phyloP scores from a whole-genome alignment of 2,329 filamentous ascomycete genomes.

The Sporothrix protearum region DNA sequence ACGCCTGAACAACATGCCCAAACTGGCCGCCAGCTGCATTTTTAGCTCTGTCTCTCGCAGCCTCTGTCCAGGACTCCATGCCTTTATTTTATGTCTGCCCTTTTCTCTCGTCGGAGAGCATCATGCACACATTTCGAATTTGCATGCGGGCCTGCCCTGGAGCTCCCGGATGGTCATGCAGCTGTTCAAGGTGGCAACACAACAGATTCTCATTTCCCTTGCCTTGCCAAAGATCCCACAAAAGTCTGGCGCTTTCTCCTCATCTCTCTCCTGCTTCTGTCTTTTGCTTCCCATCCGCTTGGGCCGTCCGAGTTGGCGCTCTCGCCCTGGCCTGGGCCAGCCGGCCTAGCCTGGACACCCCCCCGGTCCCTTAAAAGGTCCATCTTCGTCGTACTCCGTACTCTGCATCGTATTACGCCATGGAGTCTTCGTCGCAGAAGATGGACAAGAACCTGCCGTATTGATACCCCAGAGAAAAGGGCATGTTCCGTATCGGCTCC shows the following conservation, averaged over 20 bases:
- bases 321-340: conserved; percentile 1
- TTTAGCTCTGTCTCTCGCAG: background rate
- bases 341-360: background rate
- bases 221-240: background rate
- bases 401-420: background rate
- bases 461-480: background rate
- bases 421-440: background rate
- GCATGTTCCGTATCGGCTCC: background rate
- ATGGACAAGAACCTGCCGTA: background rate
- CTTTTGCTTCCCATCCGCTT: background rate
- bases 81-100: background rate
- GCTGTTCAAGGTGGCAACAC: background rate
- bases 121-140: background rate
- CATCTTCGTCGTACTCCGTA: too few species aligned
- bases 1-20: background rate
- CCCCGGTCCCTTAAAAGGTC: background rate
- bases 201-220: background rate
- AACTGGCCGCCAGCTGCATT: background rate
- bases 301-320: conserved; percentile 1
- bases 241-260: background rate
- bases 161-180: conserved; percentile 6
- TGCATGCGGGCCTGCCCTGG: background rate
- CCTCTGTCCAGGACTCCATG: background rate
- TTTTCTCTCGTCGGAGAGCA: background rate
- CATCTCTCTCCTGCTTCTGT: background rate